phyloP scores from a whole-genome alignment of 495 filamentous ascomycete genomes.

The Terfezia claveryi region DNA sequence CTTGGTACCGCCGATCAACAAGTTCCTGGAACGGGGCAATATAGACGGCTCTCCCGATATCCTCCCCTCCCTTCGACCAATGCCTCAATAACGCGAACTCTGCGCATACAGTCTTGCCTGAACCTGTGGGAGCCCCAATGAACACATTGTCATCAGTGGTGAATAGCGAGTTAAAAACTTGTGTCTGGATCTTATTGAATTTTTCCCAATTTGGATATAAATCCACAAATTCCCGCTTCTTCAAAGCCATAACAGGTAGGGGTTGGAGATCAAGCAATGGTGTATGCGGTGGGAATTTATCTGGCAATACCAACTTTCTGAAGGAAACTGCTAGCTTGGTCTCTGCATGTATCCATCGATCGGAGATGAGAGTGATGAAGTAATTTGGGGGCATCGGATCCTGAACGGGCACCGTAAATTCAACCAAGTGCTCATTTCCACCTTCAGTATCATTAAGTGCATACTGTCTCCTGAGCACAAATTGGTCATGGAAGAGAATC shows the following conservation, averaged over 20 bases:
- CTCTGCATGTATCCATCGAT: conserved; percentile 96
- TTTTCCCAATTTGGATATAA: conserved; percentile 69
- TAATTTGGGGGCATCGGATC: conserved; percentile 98
- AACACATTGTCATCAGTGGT: conserved; percentile 83
- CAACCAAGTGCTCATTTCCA: conserved; percentile 78
- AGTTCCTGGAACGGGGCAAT: conserved; percentile 92
- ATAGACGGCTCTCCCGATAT: conserved; percentile 60
- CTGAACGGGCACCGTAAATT: conserved; percentile 88
- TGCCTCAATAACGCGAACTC: conserved; percentile 80
- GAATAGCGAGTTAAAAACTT: conserved; percentile 84
- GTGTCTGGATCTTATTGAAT: conserved; percentile 96
- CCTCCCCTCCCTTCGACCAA: conserved; percentile 47
- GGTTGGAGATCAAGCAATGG: conserved; percentile 76
- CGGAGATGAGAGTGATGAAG: conserved; percentile 83
- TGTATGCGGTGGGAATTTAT: conserved; percentile 89
- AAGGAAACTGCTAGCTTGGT: conserved; percentile 85
- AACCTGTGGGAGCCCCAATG: conserved; percentile 70
- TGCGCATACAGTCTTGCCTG: conserved; percentile 89
- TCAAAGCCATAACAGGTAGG: conserved; percentile 66
- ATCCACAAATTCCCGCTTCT: conserved; percentile 56
- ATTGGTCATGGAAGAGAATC: conserved; percentile 87
- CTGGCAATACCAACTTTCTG: conserved; percentile 78
- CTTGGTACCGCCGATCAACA: conserved; percentile 52
- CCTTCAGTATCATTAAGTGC: conserved; percentile 41
- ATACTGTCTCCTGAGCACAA: conserved; percentile 71